A percentile compares a stretch with the other conserved stretches of the same genome.
phyloP scores from a whole-genome alignment of 495 filamentous ascomycete species.

The Tuber indicum region DNA sequence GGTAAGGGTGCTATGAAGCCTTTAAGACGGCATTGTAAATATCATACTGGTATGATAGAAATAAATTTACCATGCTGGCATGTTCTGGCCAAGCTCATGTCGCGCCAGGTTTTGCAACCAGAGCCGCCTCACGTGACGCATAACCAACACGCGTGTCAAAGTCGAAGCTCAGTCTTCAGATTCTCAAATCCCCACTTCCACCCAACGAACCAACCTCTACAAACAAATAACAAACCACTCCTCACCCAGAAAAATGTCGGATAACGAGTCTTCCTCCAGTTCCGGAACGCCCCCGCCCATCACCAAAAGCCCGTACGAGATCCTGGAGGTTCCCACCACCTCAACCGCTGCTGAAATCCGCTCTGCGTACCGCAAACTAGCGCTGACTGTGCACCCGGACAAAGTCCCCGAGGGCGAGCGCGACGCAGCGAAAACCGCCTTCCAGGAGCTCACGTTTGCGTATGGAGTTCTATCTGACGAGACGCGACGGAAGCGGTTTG shows the following conservation, averaged over 20 bases:
- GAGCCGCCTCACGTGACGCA: background rate
- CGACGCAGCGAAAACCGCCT: slow-evolving; percentile 62
- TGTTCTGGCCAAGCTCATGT: background rate
- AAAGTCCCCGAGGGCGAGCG: slow-evolving; percentile 72
- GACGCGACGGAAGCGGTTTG: slow-evolving; percentile 71
- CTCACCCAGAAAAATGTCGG: slow-evolving; percentile 16
- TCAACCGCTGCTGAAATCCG: slow-evolving; percentile 68
- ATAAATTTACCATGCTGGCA: background rate
- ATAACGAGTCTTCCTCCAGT: slow-evolving; percentile 43
- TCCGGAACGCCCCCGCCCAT: slow-evolving; percentile 54
- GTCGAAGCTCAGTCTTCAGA: background rate
- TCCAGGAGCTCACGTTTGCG: slow-evolving; percentile 87
- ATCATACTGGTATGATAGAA: too few relatives aligned
- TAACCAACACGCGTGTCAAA: background rate
- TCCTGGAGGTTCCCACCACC: slow-evolving; percentile 61
- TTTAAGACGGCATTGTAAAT: too few relatives aligned
- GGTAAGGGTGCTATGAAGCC: too few relatives aligned
- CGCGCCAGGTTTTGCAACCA: background rate
- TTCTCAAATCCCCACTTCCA: background rate
- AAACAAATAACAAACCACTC: slow-evolving; percentile 5
- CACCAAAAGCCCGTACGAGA: slow-evolving; percentile 73
- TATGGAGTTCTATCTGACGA: slow-evolving; percentile 85
- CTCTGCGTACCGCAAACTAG: slow-evolving; percentile 78
- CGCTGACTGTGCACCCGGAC: slow-evolving; percentile 87
- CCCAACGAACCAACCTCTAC: background rate